These are phyloP conservation scores for Hypholoma fasciculare DNA, from an alignment of 768 basidiomycete genomes.

Conservation along the genomic window DNA sequence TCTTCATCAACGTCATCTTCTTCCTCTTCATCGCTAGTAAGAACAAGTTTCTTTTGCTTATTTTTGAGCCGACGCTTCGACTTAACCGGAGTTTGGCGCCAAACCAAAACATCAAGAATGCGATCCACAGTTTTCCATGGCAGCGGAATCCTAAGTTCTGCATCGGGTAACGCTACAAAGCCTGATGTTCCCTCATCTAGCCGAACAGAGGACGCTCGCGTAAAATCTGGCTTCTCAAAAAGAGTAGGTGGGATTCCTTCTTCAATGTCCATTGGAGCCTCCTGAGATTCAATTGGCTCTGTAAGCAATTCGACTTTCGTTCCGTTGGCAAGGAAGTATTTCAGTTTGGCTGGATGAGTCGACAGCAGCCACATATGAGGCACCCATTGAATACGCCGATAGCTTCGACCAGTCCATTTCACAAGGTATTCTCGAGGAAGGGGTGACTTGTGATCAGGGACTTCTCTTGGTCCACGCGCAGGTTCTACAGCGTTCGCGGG, in stretches of 20 bases:
- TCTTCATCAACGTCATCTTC: conserved; percentile 29
- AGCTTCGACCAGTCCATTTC: conserved; percentile 84
- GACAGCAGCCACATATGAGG: conserved; percentile 89
- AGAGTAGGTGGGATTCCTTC: conserved; percentile 16
- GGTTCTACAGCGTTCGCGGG: conserved; percentile 66
- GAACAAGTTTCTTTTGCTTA: conserved; percentile 16
- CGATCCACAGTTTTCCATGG: conserved; percentile 92
- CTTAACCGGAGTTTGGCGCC: conserved; percentile 39
- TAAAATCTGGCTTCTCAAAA: conserved; percentile 44
- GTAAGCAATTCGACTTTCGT: conserved; percentile 66
- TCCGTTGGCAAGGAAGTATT: conserved; percentile 73
- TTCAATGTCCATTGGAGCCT: conserved; percentile 28
- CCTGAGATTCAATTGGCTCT: conserved; percentile 37
- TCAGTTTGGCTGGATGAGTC: conserved; percentile 64
- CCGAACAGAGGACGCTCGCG: conserved; percentile 34
- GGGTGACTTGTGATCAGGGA: conserved; percentile 51
- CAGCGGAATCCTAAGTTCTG: conserved; percentile 70
- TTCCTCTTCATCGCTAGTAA: conserved; percentile 28
- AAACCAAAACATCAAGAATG: conserved; percentile 79
- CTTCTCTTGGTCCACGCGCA: conserved; percentile 28
- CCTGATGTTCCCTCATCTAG: conserved; percentile 27
- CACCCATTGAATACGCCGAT: conserved; percentile 83
- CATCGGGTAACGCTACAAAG: conserved; percentile 57
- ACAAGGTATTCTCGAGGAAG: conserved; percentile 92
- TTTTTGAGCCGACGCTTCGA: background rate